Conservation (phyloP, 345 rosid genomes). For the Citrus reticulata region DNA sequence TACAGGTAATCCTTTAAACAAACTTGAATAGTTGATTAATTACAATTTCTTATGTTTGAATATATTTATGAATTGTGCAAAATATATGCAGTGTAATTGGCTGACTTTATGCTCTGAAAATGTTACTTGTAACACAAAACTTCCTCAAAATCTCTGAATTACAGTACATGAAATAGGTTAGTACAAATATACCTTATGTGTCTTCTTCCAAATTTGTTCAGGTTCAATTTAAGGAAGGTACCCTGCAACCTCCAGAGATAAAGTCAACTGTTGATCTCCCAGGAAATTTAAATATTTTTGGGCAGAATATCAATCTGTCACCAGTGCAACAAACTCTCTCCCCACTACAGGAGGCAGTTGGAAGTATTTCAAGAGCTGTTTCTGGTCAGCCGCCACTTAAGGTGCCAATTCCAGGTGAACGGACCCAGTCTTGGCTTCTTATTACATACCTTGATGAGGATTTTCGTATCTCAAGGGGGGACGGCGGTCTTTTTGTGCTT, state of each 20-base stretch:
- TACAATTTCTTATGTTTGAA: background rate
- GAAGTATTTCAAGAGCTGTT: slow-evolving; percentile 57
- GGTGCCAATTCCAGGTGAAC: slow-evolving; percentile 77
- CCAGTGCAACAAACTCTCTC: slow-evolving; percentile 71
- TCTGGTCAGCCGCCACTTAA: slow-evolving; percentile 83
- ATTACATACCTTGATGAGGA: slow-evolving; percentile 85
- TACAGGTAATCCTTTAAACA: slow-evolving; percentile 52
- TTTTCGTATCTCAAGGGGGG: slow-evolving; percentile 89
- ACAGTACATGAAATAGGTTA: background rate
- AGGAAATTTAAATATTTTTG: slow-evolving; percentile 54
- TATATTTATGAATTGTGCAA: background rate
- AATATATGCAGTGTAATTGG: background rate
- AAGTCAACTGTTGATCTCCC: slow-evolving; percentile 78
- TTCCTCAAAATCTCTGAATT: background rate
- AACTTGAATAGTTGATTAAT: background rate
- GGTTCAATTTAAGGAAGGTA: slow-evolving; percentile 91
- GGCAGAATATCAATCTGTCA: slow-evolving; percentile 64
- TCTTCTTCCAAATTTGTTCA: slow-evolving; percentile 23
- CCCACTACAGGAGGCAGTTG: slow-evolving; percentile 75
- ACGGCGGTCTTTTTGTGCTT: slow-evolving; percentile 94
- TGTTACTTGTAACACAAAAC: background rate
- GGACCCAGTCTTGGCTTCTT: slow-evolving; percentile 77
- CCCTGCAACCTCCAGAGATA: slow-evolving; percentile 75
- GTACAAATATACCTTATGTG: background rate
- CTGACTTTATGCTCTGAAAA: background rate